Conservation (phyloP, 805 yeast genomes). For the Candida pseudoglaebosa region DNA sequence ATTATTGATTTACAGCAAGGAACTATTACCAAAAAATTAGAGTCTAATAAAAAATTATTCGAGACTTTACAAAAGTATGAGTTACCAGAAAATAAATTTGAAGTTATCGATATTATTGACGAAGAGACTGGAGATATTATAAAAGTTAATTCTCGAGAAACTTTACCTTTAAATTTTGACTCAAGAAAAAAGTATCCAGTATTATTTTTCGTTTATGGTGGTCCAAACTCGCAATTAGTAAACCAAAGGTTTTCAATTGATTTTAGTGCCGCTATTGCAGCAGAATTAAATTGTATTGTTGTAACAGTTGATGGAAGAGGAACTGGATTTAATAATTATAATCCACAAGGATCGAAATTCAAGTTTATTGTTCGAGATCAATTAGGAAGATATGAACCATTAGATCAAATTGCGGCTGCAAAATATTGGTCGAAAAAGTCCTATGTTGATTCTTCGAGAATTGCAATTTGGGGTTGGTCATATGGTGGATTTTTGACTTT, state of each 20-base stretch:
- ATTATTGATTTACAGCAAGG: constrained; percentile 43
- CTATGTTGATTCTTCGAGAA: constrained; percentile 57
- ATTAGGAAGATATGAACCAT: constrained; percentile 77
- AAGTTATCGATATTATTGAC: constrained; percentile 50
- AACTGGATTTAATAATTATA: constrained; percentile 78
- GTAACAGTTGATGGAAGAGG: constrained; percentile 98
- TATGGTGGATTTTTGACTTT: constrained; percentile 79
- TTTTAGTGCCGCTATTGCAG: constrained; percentile 73
- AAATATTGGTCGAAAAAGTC: constrained; percentile 56
- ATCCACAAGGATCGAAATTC: constrained; percentile 46
- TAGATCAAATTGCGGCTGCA: constrained; percentile 86
- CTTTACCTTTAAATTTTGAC: constrained; percentile 72
- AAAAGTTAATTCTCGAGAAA: constrained; percentile 65
- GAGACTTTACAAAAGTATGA: constrained; percentile 40
- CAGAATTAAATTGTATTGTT: constrained; percentile 76
- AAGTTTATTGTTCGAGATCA: constrained; percentile 77
- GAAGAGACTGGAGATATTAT: constrained; percentile 43
- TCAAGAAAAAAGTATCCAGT: constrained; percentile 69
- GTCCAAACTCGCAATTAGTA: constrained; percentile 90
- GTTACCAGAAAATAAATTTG: constrained; percentile 53
- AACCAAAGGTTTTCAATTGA: constrained; percentile 52
- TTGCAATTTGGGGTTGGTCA: constrained; percentile 87
- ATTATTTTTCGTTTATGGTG: constrained; percentile 88
- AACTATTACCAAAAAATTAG: constrained; percentile 39
- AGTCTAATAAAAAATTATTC: constrained; percentile 43